Conservation (phyloP, 192 early-diverging fungal genomes). For the Gaertneriomyces sp. region DNA sequence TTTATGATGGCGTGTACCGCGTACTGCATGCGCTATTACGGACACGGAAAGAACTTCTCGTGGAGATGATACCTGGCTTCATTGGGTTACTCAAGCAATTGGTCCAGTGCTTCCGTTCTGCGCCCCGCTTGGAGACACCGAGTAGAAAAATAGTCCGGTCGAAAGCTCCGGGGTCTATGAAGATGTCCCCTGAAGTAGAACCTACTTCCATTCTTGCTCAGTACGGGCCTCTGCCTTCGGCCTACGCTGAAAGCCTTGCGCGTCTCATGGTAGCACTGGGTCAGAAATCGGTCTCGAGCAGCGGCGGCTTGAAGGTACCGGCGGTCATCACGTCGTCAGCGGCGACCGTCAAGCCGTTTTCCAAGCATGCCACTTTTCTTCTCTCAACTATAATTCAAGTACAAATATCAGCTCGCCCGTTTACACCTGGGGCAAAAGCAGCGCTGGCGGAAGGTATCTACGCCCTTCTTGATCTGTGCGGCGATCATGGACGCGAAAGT, state of each 20-base stretch:
- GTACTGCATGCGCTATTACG: constrained; percentile 48
- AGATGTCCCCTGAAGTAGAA: not conserved
- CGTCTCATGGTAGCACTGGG: constrained; percentile 19
- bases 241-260: constrained; percentile 16
- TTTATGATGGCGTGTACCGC: constrained; percentile 51
- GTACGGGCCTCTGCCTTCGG: constrained; percentile 27
- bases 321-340: constrained; percentile 8
- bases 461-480: constrained; percentile 63
- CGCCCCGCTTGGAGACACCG: not conserved
- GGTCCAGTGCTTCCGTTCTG: constrained; percentile 52
- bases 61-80: constrained; percentile 49
- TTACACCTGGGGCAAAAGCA: constrained; percentile 28
- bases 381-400: constrained; percentile 57
- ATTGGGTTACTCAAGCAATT: constrained; percentile 48
- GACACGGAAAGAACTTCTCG: constrained; percentile 48
- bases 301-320: not conserved
- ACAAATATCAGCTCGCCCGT: constrained; percentile 38
- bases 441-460: constrained; percentile 54
- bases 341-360: constrained; percentile 33
- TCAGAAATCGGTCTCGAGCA: constrained; percentile 11
- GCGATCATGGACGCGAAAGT: constrained; percentile 59
- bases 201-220: constrained; percentile 6
- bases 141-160: not conserved
- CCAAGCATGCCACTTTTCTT: constrained; percentile 39
- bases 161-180: not conserved